phyloP scores from a whole-genome alignment of 2,329 filamentous ascomycete genomes.

The Calonectria hawksworthii region DNA sequence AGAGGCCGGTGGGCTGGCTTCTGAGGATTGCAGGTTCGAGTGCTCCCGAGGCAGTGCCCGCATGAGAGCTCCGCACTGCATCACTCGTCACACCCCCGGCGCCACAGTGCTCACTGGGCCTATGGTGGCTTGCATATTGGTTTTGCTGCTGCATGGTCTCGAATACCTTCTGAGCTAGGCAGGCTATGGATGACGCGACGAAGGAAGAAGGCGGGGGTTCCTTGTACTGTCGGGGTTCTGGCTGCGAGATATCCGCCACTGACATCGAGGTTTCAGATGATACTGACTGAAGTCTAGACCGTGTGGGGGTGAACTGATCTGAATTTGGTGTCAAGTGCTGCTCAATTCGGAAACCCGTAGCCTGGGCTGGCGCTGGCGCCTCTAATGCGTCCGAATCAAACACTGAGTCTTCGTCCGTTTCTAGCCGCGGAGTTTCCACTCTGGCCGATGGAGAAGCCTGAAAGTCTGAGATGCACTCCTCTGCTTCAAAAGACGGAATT shows the following conservation, averaged over 20 bases:
- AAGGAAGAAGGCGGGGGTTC: neutral
- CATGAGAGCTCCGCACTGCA: neutral
- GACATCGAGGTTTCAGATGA: neutral
- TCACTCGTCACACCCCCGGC: neutral
- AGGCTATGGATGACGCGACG: constrained; percentile 3
- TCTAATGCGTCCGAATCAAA: neutral
- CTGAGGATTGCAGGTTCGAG: neutral
- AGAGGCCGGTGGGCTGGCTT: neutral
- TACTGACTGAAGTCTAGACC: neutral
- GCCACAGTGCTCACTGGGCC: constrained; percentile 5
- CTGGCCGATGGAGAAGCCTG: neutral
- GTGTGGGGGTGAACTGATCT: neutral
- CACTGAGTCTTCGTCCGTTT: neutral
- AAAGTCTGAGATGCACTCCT: neutral
- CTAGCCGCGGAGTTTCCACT: neutral
- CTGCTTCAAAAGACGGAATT: neutral
- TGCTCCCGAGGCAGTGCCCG: neutral
- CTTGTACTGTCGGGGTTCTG: neutral
- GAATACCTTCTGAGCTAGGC: neutral
- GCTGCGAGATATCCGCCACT: neutral
- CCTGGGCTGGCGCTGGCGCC: neutral
- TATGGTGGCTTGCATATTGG: constrained; percentile 9
- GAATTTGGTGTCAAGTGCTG: neutral
- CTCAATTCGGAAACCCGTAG: neutral
- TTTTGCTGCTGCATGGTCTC: constrained; percentile 5